Base-by-base conservation (phyloP, 768 basidiomycete genomes). In the Chiua virens region DNA sequence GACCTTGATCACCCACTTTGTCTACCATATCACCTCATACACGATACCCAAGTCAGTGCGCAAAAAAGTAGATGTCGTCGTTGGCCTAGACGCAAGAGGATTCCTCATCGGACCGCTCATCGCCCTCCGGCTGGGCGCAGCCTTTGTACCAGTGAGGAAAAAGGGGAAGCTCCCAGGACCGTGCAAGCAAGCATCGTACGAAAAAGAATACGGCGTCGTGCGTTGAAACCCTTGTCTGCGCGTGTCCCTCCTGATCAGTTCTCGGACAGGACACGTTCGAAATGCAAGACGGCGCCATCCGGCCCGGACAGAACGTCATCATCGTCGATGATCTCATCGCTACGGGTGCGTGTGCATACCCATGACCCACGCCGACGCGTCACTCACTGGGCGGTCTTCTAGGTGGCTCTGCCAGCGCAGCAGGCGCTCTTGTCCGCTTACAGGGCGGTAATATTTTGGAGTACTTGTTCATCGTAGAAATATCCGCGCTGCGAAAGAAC, bases 71-170 rank as follows among this genome's bases (percentile, higher is more conserved):
- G 96, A 99, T 69, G 89, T 91, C 46, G 79, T 99, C 57, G 92
- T 99, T 49, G 97, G 91, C 28, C 79, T 99, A 39, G 97, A 99
- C 69, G 96, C 96, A 21, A 80, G 97, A 49, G 97, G 97, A 14
- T 99, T 99, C 76, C 79, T 99, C 45, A 71, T 99, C 10, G 97
- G 95, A 1, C 97, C 97, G 1, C 81, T 93, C 58, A 82, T 99
- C 60, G 97, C 97, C 5, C 72, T 92, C 62, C 78, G 96, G 51
- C 75, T 99, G 23, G 91, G 92, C 23, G 94, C 94, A 2, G 91
- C 92, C 11, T 99, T 99, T 59, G 93, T 97, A 4, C 95, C 97
- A 3, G 94, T 98, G 30, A 80, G 97, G 53, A 99, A 99, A 73
- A 74, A 75, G 54, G 95, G 94, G 5, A 99, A 98, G 70, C 78